A percentile compares a stretch with the other conserved stretches of the same genome.
Evolutionary conservation across 495 filamentous ascomycete genomes (phyloP).

Genomic region (Penicillium cataractarum): DNA sequence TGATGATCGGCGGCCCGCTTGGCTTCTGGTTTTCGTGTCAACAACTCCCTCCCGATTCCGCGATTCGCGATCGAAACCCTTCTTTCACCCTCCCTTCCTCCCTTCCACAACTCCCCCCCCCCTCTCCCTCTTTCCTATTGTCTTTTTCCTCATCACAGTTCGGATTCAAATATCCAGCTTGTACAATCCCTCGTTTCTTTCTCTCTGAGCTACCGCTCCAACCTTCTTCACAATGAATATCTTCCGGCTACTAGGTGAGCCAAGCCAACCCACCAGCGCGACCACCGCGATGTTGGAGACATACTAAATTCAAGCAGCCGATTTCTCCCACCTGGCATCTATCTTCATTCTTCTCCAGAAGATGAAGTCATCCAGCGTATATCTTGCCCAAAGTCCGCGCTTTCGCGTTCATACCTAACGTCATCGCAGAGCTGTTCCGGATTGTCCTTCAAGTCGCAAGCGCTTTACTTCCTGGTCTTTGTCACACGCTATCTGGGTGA

Average conservation of each 20-base stretch:
- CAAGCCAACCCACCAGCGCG: neutral
- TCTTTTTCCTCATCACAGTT: neutral
- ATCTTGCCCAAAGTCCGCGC: slow-evolving; percentile 20
- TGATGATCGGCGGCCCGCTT: slow-evolving; percentile 29
- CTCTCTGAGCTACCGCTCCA: neutral
- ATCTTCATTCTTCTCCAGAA: slow-evolving; percentile 95
- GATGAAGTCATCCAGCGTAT: slow-evolving; percentile 87
- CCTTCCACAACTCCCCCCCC: neutral
- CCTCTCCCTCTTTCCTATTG: neutral
- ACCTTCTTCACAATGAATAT: slow-evolving; percentile 69
- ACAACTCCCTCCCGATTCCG: slow-evolving; percentile 28
- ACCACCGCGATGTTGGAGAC: neutral
- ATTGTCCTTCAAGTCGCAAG: slow-evolving; percentile 97
- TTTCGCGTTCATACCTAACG: slow-evolving; percentile 9
- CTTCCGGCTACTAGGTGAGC: slow-evolving; percentile 81
- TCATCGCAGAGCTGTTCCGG: slow-evolving; percentile 82
- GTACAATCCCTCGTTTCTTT: neutral
- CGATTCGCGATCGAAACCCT: neutral
- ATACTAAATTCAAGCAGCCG: slow-evolving; percentile 57
- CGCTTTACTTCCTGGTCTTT: slow-evolving; percentile 91
- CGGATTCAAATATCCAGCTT: neutral
- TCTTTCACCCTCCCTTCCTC: neutral
- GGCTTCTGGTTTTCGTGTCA: slow-evolving; percentile 36
- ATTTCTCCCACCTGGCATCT: slow-evolving; percentile 92
- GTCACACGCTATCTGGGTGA: slow-evolving; percentile 86